Percentiles rank a stretch among this genome's conserved stretches.
These are phyloP conservation scores for Coemansia sp. DNA, from an alignment of 192 early-diverging fungal genomes.

Conservation along the genomic window DNA sequence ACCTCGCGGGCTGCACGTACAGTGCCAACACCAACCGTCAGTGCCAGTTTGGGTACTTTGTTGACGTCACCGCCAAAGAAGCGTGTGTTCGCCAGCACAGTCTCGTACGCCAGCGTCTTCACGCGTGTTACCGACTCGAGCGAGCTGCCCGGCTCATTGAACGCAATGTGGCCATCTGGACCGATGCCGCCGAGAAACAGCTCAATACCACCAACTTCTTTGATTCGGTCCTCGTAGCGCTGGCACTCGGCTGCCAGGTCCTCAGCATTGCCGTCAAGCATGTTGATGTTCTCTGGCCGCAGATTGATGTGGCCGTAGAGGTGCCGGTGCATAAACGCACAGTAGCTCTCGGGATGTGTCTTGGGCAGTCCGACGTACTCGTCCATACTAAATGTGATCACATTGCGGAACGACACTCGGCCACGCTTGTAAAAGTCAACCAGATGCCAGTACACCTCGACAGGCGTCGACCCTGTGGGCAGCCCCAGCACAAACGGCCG, in stretches of 20 bases:
- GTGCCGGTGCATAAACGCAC: slow-evolving; percentile 84
- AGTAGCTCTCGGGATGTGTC: slow-evolving; percentile 79
- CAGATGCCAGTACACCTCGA: slow-evolving; percentile 76
- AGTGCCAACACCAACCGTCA: slow-evolving; percentile 87
- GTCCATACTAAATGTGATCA: slow-evolving; percentile 87
- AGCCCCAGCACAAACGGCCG: slow-evolving; percentile 82
- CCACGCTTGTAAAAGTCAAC: slow-evolving; percentile 72
- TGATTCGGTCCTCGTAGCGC: slow-evolving; percentile 77
- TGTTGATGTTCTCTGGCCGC: slow-evolving; percentile 71
- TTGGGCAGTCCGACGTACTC: slow-evolving; percentile 77
- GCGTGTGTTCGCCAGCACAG: slow-evolving; percentile 80
- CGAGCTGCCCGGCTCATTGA: slow-evolving; percentile 86
- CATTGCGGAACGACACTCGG: slow-evolving; percentile 71
- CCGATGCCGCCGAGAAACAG: slow-evolving; percentile 85
- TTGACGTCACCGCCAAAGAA: slow-evolving; percentile 85
- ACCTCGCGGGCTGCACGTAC: slow-evolving; percentile 86
- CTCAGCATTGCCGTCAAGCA: slow-evolving; percentile 80
- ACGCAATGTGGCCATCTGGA: slow-evolving; percentile 88
- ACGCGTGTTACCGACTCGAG: slow-evolving; percentile 77
- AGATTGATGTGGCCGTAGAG: slow-evolving; percentile 85
- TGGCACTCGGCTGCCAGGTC: slow-evolving; percentile 79
- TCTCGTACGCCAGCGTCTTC: slow-evolving; percentile 88
- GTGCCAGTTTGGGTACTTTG: slow-evolving; percentile 85
- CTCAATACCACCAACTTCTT: slow-evolving; percentile 77
- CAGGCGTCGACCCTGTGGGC: slow-evolving; percentile 80